A percentile compares a stretch with the other conserved stretches of the same genome.
These are phyloP conservation scores for Chaetomiaceae sp. DNA, from an alignment of 2,329 filamentous ascomycete species.

Conservation along the genomic window DNA sequence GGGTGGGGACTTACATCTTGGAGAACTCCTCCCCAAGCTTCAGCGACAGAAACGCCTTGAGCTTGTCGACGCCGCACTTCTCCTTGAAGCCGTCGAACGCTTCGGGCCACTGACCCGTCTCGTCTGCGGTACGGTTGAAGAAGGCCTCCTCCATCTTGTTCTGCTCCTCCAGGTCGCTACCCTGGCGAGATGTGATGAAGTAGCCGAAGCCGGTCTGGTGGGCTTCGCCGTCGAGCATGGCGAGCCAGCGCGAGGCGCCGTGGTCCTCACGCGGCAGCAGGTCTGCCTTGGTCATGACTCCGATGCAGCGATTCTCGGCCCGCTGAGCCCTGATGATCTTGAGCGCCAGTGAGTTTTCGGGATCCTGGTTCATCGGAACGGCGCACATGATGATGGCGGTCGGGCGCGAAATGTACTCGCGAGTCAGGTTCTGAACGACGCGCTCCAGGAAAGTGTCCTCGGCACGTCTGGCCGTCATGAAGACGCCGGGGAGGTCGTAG, in stretches of 20 bases:
- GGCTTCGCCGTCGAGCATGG: conserved; percentile 57
- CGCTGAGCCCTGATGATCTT: conserved; percentile 55
- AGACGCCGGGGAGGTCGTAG: conserved; percentile 80
- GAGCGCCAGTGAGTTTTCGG: conserved; percentile 69
- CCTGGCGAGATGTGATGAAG: conserved; percentile 69
- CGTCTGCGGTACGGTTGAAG: conserved; percentile 39
- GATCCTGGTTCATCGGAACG: conserved; percentile 72
- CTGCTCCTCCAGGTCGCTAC: conserved; percentile 47
- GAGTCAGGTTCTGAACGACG: conserved; percentile 67
- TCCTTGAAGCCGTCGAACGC: conserved; percentile 45
- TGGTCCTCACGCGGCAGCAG: conserved; percentile 53
- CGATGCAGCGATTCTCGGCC: conserved; percentile 59
- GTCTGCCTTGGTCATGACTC: conserved; percentile 84
- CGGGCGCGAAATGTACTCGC: conserved; percentile 62
- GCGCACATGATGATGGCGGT: conserved; percentile 75
- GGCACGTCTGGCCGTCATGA: conserved; percentile 61
- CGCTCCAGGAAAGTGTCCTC: conserved; percentile 64
- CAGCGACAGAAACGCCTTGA: conserved; percentile 49
- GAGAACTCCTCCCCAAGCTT: conserved; percentile 52
- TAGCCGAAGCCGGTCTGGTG: conserved; percentile 70
- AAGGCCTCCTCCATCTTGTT: conserved; percentile 49
- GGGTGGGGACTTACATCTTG: conserved; percentile 39
- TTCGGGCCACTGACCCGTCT: conserved; percentile 42
- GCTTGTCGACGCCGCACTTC: conserved; percentile 49
- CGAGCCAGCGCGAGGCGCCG: conserved; percentile 55